Evolutionary conservation across 345 rosid genomes (phyloP).

Genomic region (Populus alba): DNA sequence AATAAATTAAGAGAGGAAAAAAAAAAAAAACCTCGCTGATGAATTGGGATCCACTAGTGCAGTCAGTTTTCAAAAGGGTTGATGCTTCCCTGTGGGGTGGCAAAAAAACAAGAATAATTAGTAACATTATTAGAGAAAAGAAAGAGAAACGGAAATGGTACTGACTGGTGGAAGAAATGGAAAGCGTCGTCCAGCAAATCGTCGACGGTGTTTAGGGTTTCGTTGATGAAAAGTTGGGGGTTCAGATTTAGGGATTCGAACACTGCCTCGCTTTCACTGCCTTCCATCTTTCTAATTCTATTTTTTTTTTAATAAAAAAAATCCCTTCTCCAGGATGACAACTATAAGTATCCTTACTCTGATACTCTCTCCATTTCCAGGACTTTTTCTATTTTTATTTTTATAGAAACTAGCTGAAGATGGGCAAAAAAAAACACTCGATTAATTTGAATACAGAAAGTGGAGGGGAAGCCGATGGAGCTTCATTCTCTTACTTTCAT

Average conservation of each 20-base stretch:
- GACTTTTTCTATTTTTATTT: too few relatives aligned
- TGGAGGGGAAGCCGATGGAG: too few relatives aligned
- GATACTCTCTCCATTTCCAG: too few relatives aligned
- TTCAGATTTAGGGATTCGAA: slow-evolving; percentile 61
- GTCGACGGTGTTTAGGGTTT: slow-evolving; percentile 63
- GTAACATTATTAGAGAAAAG: too few relatives aligned
- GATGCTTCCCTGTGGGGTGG: slow-evolving; percentile 66
- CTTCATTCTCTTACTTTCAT: too few relatives aligned
- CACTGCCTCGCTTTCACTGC: slow-evolving; percentile 56
- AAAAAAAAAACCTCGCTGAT: slow-evolving; percentile 43
- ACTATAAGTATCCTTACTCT: too few relatives aligned
- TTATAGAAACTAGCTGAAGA: too few relatives aligned
- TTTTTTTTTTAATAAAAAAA: too few relatives aligned
- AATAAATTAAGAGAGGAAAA: neutral
- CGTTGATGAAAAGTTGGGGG: slow-evolving; percentile 74
- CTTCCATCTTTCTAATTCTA: slow-evolving; percentile 46
- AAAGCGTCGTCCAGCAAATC: slow-evolving; percentile 63
- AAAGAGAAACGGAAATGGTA: neutral
- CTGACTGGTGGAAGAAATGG: slow-evolving; percentile 51
- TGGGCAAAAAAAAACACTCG: too few relatives aligned
- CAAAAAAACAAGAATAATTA: neutral
- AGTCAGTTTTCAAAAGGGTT: slow-evolving; percentile 37
- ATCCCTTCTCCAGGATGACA: too few relatives aligned
- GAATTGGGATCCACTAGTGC: slow-evolving; percentile 43
- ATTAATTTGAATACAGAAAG: too few relatives aligned